These are phyloP conservation scores for Cladophialophora carrionii DNA, from an alignment of 2,329 filamentous ascomycete species.

Conservation along the genomic window DNA sequence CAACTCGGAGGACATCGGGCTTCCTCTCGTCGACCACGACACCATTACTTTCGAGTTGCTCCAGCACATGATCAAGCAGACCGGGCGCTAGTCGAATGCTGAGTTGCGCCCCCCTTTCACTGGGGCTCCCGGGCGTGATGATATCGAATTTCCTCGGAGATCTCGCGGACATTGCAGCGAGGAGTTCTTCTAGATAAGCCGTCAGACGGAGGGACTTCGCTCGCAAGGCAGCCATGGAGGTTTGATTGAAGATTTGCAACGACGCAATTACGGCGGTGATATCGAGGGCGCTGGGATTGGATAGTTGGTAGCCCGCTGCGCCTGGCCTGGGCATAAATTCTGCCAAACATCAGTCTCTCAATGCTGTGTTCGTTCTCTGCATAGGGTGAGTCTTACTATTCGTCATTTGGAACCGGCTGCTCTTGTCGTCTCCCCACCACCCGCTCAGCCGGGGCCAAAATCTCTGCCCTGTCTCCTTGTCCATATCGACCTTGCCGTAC, in stretches of 20 bases:
- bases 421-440: slow-evolving; percentile 83
- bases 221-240: slow-evolving; percentile 69
- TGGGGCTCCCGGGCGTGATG: slow-evolving; percentile 70
- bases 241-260: slow-evolving; percentile 73
- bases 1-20: slow-evolving; percentile 81
- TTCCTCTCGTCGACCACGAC: slow-evolving; percentile 82
- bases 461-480: slow-evolving; percentile 22
- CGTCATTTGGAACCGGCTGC: slow-evolving; percentile 73
- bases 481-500: slow-evolving; percentile 62
- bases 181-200: slow-evolving; percentile 72
- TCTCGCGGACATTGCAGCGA: slow-evolving; percentile 45
- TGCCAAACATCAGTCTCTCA: slow-evolving; percentile 35
- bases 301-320: slow-evolving; percentile 80
- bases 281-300: slow-evolving; percentile 79
- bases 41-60: slow-evolving; percentile 66
- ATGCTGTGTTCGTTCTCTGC: neutral
- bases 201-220: slow-evolving; percentile 74
- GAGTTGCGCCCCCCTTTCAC: slow-evolving; percentile 75
- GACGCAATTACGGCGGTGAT: slow-evolving; percentile 74
- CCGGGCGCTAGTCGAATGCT: slow-evolving; percentile 71
- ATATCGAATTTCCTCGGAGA: slow-evolving; percentile 57
- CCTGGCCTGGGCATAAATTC: slow-evolving; percentile 75
- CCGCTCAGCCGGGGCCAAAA: slow-evolving; percentile 72
- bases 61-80: slow-evolving; percentile 69
- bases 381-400: slow-evolving; percentile 23